phyloP scores from a whole-genome alignment of 2,329 filamentous ascomycete genomes.

The Cryphonectria naterciae region DNA sequence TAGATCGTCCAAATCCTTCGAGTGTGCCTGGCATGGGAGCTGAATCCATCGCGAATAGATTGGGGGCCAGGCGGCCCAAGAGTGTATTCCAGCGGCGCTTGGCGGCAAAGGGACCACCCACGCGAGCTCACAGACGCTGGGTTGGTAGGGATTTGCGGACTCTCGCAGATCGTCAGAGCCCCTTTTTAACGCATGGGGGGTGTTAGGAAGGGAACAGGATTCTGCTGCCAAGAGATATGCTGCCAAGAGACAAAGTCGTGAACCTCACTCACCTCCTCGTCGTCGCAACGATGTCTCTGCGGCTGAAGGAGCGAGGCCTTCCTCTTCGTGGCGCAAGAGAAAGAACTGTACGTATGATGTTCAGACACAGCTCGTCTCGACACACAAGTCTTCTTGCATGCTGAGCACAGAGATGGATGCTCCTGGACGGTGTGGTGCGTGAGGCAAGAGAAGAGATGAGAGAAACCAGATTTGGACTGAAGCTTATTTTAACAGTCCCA shows the following conservation, averaged over 20 bases:
- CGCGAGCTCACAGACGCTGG: slow-evolving; percentile 15
- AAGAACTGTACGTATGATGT: neutral
- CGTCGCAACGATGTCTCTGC: neutral
- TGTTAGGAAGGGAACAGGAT: neutral
- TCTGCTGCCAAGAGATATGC: neutral
- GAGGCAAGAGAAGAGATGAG: slow-evolving; percentile 15
- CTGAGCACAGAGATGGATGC: slow-evolving; percentile 3
- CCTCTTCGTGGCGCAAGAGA: neutral
- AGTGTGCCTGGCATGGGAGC: slow-evolving; percentile 25
- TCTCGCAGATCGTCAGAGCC: slow-evolving; percentile 2
- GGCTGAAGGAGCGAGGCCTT: neutral
- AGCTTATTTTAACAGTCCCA: slow-evolving; percentile 19
- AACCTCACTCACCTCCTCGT: neutral
- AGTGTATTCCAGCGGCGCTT: slow-evolving; percentile 14
- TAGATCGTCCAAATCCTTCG: slow-evolving; percentile 28
- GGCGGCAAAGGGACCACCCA: slow-evolving; percentile 21
- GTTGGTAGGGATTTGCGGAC: neutral
- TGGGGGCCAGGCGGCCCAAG: slow-evolving; percentile 20
- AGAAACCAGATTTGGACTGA: slow-evolving; percentile 13
- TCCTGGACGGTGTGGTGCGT: slow-evolving; percentile 8
- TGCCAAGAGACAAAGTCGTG: neutral
- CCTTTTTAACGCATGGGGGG: slow-evolving; percentile 15
- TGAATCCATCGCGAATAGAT: slow-evolving; percentile 23
- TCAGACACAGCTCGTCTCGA: neutral
- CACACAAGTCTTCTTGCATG: neutral